Evolutionary conservation across 1,284 basidiomycete species (phyloP), one percentile per base, ranked within the genome.

Genomic region (Coniferiporia sulphurascens): DNA sequence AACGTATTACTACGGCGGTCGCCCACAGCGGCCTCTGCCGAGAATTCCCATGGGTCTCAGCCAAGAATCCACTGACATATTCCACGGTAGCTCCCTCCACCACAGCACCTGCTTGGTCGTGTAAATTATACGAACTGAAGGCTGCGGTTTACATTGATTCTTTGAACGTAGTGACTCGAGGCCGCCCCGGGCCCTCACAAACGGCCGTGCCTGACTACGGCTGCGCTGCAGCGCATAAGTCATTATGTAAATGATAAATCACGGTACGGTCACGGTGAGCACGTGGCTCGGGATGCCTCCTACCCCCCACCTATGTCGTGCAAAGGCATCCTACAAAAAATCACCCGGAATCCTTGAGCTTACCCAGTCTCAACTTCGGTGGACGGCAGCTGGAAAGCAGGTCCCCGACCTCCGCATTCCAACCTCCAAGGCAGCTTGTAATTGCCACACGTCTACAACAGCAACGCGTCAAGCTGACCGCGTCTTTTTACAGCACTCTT

Each of bases 241-340:
- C 9, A 41, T 12, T 41, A 41, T 15, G 27, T 41, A 41, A 41
- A 41, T 41, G 15, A 41, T 15, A 15, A 41, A 41, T 41, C 38
- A 15, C 38, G 38, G 44, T 46, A 21, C 44, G 44, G 44, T 46
- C 44, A 41, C 38, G 15, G 12, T 12, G 15, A 10, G 46, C 9
- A 48, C 12, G 46, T 21, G 46, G 48, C 21, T 45, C 17, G 65
- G 64, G 55, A 81, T 81, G 79, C 74, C 77, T 68, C 76, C 73
- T 65, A 70, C 74, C 72, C 44, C 61, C 52, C 48, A 54, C 56
- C 76, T 84, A 71, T 85, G 83, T 75, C 80, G 82, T 67, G 89
- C 89, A 59, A 84, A 83, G 71, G 86, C 85, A 61, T 83, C 84
- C 56, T 93, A 87, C 82, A 93, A 92, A 76, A 93, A 93, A 76